These are phyloP conservation scores for Angophora floribunda DNA, from an alignment of 345 rosid species.

Conservation along the genomic window DNA sequence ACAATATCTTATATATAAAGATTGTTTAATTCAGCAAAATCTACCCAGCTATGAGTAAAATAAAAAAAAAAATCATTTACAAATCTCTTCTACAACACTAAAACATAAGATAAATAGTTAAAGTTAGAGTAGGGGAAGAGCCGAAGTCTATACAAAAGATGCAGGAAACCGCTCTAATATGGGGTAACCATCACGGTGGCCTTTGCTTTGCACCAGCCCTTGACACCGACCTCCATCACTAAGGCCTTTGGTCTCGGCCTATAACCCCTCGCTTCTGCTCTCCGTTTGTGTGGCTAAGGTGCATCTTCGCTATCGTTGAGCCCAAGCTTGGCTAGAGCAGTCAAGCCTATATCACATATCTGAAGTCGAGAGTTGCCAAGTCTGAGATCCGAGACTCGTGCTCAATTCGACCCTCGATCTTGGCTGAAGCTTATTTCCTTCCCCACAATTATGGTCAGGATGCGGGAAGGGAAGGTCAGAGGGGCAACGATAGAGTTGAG, in stretches of 20 bases:
- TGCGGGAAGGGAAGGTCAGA: no score
- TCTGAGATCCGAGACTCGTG: accelerated
- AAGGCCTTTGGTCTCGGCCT: neutral
- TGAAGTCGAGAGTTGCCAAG: neutral
- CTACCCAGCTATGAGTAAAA: neutral
- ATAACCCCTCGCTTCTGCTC: neutral
- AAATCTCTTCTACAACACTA: neutral
- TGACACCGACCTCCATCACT: neutral
- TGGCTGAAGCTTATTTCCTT: neutral
- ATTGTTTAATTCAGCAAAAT: neutral
- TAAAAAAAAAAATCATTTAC: neutral
- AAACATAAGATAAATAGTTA: neutral
- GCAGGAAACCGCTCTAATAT: no score
- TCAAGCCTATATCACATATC: neutral
- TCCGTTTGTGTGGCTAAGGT: neutral
- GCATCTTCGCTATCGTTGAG: neutral
- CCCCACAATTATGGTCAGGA: neutral
- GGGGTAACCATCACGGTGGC: neutral
- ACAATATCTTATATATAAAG: neutral
- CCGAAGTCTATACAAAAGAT: no score
- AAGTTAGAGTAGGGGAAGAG: neutral
- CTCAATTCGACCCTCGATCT: neutral
- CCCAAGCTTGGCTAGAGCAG: neutral
- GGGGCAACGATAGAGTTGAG: no score
- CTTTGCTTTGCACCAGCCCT: neutral